These are phyloP conservation scores for Monosporascus sp. DNA, from an alignment of 2,329 filamentous ascomycete species.

Conservation along the genomic window DNA sequence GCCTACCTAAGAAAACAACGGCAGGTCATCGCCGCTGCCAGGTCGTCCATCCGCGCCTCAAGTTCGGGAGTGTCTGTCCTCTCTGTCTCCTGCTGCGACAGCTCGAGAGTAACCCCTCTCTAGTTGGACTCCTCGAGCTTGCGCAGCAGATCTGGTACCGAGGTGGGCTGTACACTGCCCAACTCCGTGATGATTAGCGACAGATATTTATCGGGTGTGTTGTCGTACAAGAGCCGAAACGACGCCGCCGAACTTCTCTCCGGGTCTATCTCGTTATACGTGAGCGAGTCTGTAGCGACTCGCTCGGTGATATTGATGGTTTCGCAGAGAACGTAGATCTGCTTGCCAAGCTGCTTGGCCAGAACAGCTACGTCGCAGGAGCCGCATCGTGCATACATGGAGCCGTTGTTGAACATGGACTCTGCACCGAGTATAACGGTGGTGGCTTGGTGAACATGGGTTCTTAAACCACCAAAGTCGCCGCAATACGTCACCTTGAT, in stretches of 20 bases:
- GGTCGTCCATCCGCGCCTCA: background rate
- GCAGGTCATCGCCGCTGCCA: background rate
- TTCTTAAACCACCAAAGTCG: constrained; percentile 67
- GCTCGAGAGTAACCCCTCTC: constrained; percentile 11
- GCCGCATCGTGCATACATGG: constrained; percentile 81
- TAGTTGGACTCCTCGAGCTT: constrained; percentile 52
- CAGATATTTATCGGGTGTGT: constrained; percentile 81
- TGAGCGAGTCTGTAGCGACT: constrained; percentile 86
- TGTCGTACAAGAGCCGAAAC: constrained; percentile 77
- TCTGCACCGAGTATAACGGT: constrained; percentile 83
- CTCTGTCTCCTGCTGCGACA: background rate
- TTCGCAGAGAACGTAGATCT: constrained; percentile 87
- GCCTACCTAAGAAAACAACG: background rate
- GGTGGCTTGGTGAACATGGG: constrained; percentile 61
- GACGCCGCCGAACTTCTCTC: constrained; percentile 55
- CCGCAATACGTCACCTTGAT: constrained; percentile 77
- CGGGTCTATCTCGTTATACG: constrained; percentile 85
- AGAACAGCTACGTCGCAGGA: constrained; percentile 83
- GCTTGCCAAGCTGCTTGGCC: constrained; percentile 68
- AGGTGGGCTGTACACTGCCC: constrained; percentile 78
- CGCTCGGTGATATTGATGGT: constrained; percentile 87
- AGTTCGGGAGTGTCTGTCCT: background rate
- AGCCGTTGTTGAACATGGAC: constrained; percentile 91
- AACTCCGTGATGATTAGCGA: constrained; percentile 88
- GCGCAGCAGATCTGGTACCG: constrained; percentile 62